phyloP scores from a whole-genome alignment of 192 early-diverging fungal genomes.

The Gigaspora rosea region DNA sequence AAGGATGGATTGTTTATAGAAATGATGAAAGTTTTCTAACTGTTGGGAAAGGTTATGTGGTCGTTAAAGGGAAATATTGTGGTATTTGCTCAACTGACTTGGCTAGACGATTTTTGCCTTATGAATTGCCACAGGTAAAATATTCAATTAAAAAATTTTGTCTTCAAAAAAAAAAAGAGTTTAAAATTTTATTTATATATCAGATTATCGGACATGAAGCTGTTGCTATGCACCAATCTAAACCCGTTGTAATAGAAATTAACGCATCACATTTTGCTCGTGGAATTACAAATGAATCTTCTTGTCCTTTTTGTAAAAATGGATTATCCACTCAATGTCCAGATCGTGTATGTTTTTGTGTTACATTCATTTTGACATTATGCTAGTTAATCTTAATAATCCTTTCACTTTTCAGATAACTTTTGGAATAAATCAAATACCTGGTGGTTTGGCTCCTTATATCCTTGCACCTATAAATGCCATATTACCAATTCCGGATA shows the following conservation, averaged over 20 bases:
- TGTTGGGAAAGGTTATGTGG: neutral
- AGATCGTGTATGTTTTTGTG: neutral
- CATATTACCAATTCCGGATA: neutral
- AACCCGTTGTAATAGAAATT: slow-evolving; percentile 15
- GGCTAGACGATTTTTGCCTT: neutral
- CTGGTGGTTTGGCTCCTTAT: slow-evolving; percentile 12
- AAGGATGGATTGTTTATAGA: neutral
- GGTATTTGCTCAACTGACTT: slow-evolving; percentile 10
- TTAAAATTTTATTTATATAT: neutral
- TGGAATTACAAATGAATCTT: neutral
- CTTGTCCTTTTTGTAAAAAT: neutral
- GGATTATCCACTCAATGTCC: slow-evolving; percentile 7
- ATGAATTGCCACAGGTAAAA: slow-evolving; percentile 2
- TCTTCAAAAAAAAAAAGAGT: neutral
- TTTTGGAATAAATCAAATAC: neutral
- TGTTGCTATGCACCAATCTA: slow-evolving; percentile 2
- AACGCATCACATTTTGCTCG: slow-evolving; percentile 6
- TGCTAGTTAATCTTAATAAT: no score
- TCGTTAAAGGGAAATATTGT: slow-evolving; percentile 7
- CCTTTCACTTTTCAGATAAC: neutral
- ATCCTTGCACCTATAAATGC: slow-evolving; percentile 8
- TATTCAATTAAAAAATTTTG: neutral
- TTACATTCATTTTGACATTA: neutral
- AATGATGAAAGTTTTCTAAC: slow-evolving; percentile 8
- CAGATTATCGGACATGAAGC: slow-evolving; percentile 12